Evolutionary conservation across 495 filamentous ascomycete genomes (phyloP).

Genomic region (Neurospora sp.): DNA sequence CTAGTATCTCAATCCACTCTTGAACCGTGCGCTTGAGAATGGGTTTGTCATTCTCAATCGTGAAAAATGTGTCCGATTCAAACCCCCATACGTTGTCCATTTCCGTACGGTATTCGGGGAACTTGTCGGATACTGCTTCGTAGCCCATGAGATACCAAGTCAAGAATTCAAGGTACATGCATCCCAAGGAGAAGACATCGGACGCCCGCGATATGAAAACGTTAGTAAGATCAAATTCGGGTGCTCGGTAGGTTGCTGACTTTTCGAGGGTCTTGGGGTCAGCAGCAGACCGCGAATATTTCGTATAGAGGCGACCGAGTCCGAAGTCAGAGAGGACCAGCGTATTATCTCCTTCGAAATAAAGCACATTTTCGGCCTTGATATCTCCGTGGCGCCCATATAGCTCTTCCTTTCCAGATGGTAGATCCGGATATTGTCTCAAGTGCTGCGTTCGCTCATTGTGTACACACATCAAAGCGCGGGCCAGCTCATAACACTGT

Average conservation of each 20-base stretch:
- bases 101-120: background rate
- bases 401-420: too few species aligned
- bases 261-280: background rate
- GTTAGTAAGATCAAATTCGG: constrained; percentile 1
- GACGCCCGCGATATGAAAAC: background rate
- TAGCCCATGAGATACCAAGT: constrained; percentile 3
- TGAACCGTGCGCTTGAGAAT: background rate
- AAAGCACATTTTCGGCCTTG: constrained; percentile 1
- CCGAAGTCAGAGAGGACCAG: background rate
- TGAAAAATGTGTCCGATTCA: constrained; percentile 1
- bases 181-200: constrained; percentile 6
- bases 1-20: too few species aligned
- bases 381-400: constrained; percentile 1
- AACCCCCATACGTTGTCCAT: background rate
- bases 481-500: background rate
- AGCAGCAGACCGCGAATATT: background rate
- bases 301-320: background rate
- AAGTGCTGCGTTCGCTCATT: too few species aligned
- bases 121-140: background rate
- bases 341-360: background rate
- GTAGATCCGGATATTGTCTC: too few species aligned
- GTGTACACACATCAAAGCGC: background rate
- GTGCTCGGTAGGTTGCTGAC: constrained; percentile 4
- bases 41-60: background rate
- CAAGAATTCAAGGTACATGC: constrained; percentile 3